These are phyloP conservation scores for Rubroboletus pulcherrimus DNA, from an alignment of 768 basidiomycete species.

Conservation along the genomic window DNA sequence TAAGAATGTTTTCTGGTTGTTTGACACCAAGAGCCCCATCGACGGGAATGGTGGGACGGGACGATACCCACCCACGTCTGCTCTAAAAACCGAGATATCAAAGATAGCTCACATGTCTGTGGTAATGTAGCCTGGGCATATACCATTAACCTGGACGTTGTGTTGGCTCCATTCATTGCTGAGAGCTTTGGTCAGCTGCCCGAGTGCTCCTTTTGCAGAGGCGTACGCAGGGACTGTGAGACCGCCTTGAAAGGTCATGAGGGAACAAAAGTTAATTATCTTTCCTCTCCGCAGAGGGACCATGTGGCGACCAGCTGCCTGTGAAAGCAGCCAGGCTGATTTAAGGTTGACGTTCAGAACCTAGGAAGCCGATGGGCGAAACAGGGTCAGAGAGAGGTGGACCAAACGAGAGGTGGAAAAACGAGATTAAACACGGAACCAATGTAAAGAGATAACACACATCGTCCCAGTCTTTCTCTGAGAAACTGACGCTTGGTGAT, in stretches of 20 bases:
- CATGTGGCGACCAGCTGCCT: constrained; percentile 90
- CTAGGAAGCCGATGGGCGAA: constrained; percentile 35
- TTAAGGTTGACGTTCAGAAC: constrained; percentile 87
- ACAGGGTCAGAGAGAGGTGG: constrained; percentile 2
- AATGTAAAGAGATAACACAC: constrained; percentile 42
- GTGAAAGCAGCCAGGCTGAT: constrained; percentile 78
- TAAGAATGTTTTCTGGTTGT: neutral
- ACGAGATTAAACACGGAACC: constrained; percentile 3
- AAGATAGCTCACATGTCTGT: constrained; percentile 72
- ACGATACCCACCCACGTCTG: neutral
- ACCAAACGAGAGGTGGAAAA: constrained; percentile 7
- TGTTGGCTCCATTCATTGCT: constrained; percentile 91
- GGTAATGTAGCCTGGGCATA: constrained; percentile 83
- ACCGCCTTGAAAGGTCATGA: constrained; percentile 53
- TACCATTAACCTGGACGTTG: constrained; percentile 85
- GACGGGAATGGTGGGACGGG: constrained; percentile 1
- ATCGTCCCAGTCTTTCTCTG: constrained; percentile 69
- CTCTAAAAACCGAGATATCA: constrained; percentile 8
- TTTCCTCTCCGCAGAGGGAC: constrained; percentile 66
- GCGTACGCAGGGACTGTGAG: constrained; percentile 86
- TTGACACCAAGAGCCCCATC: constrained; percentile 7
- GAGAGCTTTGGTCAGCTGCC: constrained; percentile 83
- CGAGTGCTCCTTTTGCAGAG: constrained; percentile 84
- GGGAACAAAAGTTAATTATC: constrained; percentile 65
- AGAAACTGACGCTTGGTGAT: constrained; percentile 60